phyloP scores from a whole-genome alignment of 208 protist species.

The Entamoeba histolytica region DNA sequence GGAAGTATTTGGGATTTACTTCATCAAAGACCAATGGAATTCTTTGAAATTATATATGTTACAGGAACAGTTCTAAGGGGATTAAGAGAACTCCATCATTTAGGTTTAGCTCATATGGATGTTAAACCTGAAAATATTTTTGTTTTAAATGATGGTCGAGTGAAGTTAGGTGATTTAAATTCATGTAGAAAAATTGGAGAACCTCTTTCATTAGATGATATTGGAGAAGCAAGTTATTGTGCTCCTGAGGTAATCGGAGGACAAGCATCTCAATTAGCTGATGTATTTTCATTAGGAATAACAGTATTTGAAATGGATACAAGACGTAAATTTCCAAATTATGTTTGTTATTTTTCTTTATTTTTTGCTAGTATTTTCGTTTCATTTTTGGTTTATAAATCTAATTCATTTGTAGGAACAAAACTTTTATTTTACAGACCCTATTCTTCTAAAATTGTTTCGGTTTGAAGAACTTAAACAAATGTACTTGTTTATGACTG shows the following conservation, averaged over 20 bases:
- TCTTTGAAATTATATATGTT: neutral
- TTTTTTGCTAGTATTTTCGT: no score
- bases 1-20: no score
- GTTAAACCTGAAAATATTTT: slow-evolving; percentile 15
- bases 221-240: neutral
- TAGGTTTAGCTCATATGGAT: slow-evolving; percentile 11
- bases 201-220: neutral
- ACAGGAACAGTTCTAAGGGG: neutral
- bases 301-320: neutral
- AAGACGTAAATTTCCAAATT: neutral
- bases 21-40: no score
- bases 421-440: no score
- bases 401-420: no score
- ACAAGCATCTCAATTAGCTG: neutral
- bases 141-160: neutral
- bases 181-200: neutral
- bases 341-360: neutral
- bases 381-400: no score
- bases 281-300: neutral
- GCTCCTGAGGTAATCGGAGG: neutral
- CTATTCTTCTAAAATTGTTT: no score
- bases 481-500: no score
- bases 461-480: no score
- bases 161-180: slow-evolving; percentile 18
- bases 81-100: neutral